phyloP scores from a whole-genome alignment of 2,329 filamentous ascomycete genomes.

The Pyrenophora seminiperda region DNA sequence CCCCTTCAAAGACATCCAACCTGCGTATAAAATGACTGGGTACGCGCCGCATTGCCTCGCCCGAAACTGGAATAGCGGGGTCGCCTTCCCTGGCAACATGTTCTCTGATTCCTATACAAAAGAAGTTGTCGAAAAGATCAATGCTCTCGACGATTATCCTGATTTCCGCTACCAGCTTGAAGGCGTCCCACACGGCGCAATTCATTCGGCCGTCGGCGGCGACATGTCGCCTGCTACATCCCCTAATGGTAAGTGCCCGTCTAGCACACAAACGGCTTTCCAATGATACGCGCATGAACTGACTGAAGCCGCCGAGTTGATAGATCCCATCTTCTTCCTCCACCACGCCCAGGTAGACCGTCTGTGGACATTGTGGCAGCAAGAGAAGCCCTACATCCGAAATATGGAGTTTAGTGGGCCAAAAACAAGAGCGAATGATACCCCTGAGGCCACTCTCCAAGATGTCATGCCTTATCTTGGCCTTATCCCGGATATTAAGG shows the following conservation, averaged over 20 bases:
- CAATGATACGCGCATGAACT: slow-evolving; percentile 7
- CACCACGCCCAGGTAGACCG: slow-evolving; percentile 40
- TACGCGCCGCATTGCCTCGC: slow-evolving; percentile 32
- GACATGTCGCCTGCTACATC: slow-evolving; percentile 38
- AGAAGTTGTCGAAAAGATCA: background rate
- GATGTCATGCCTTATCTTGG: background rate
- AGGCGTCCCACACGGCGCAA: slow-evolving; percentile 33
- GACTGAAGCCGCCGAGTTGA: background rate
- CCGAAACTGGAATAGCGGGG: slow-evolving; percentile 22
- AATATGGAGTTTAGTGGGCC: background rate
- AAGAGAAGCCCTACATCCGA: background rate
- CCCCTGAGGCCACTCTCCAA: background rate
- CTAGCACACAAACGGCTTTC: background rate
- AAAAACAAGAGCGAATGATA: background rate
- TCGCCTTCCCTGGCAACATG: slow-evolving; percentile 1
- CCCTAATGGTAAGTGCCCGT: slow-evolving; percentile 23
- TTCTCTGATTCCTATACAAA: background rate
- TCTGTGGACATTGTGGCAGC: slow-evolving; percentile 40
- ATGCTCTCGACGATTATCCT: slow-evolving; percentile 15
- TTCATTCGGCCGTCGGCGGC: slow-evolving; percentile 31
- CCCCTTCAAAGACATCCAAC: slow-evolving; percentile 29
- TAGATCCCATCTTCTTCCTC: slow-evolving; percentile 40
- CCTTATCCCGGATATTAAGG: background rate
- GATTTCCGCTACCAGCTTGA: slow-evolving; percentile 28
- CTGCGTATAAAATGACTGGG: slow-evolving; percentile 18